phyloP scores from a whole-genome alignment of 2,329 filamentous ascomycete genomes.

The Xylariales sp. region DNA sequence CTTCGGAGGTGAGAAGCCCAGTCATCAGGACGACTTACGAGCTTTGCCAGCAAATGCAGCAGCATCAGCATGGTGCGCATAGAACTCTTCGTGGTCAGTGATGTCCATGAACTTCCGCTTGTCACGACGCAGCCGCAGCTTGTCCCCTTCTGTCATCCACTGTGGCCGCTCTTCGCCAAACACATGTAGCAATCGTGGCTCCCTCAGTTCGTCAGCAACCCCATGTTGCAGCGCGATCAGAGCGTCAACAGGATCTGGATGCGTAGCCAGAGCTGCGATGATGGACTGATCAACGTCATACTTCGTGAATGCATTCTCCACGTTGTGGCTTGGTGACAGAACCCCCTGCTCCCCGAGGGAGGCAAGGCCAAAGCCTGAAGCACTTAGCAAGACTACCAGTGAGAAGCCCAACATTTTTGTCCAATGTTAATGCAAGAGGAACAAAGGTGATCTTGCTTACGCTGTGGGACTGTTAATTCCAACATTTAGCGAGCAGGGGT shows the following conservation, averaged over 20 bases:
- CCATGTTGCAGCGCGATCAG: constrained; percentile 13
- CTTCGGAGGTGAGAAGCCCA: no score
- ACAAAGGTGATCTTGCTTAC: no score
- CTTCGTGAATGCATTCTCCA: no score
- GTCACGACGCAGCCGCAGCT: constrained; percentile 62
- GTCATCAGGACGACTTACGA: constrained; percentile 15
- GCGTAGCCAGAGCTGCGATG: constrained; percentile 9
- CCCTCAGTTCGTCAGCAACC: constrained; percentile 16
- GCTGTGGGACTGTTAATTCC: no score
- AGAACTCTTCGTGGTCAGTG: constrained; percentile 55
- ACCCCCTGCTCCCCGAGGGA: background rate
- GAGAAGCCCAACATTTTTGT: no score
- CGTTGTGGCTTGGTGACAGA: background rate
- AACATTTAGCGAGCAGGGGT: no score
- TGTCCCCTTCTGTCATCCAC: constrained; percentile 66
- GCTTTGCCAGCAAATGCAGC: constrained; percentile 24
- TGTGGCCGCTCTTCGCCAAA: constrained; percentile 51
- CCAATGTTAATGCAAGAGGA: no score
- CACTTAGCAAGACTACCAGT: background rate
- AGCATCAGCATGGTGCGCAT: constrained; percentile 17
- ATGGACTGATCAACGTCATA: background rate
- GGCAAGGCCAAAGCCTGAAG: background rate
- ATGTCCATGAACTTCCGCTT: constrained; percentile 71
- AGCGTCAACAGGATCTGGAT: constrained; percentile 17
- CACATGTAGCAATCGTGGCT: constrained; percentile 57